Base-by-base conservation (phyloP, 2,329 filamentous ascomycete species). In the Trichoderma sp. region DNA sequence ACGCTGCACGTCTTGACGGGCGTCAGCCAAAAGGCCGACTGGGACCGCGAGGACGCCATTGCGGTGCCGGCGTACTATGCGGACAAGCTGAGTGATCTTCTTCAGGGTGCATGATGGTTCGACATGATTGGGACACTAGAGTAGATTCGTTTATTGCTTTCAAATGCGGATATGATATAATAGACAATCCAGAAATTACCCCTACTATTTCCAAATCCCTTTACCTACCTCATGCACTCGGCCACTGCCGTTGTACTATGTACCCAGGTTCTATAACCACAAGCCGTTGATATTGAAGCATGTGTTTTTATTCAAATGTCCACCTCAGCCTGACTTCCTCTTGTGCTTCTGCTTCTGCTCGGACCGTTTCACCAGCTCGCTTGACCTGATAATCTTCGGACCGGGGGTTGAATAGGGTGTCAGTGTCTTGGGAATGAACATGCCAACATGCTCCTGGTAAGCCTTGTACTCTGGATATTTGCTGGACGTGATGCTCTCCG, bases 1-100 rank as follows among this genome's bases (percentile, higher is more conserved):
- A 98, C 95, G 0, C 78, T 99, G 70, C 92, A 90, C 45, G 95
- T 99, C 5, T 80, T 97, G 76, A 97, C 93, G 0, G 95, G 95
- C 17, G 94, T 99, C 17, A 89, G 85, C 72, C 90, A 90, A 78
- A 92, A 94, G 78, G 90, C 90, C 63, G 90, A 97, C 66, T 92
- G 93, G 81, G 83, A 93, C 71, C 88, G 86, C 21, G 82, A 87
- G 63, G 87, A 85, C 34, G 87, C 88, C 9, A 77, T 84, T 48
- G 88, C 90, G 1, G 86, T 92, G 60, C 95, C 95, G 3, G 84
- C 85, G 45, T 95, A 88, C 68, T 98, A 96, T 77, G 88, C 95
- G 48, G 90, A 98, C 76, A 88, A 86, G 74, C 79, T 99, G 71
- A 90, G 90, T 65, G 94, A 98, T 79, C 79, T 98, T 71, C 76